These are phyloP conservation scores for Kondoa malvinella DNA, from an alignment of 768 basidiomycete species.

Conservation along the genomic window DNA sequence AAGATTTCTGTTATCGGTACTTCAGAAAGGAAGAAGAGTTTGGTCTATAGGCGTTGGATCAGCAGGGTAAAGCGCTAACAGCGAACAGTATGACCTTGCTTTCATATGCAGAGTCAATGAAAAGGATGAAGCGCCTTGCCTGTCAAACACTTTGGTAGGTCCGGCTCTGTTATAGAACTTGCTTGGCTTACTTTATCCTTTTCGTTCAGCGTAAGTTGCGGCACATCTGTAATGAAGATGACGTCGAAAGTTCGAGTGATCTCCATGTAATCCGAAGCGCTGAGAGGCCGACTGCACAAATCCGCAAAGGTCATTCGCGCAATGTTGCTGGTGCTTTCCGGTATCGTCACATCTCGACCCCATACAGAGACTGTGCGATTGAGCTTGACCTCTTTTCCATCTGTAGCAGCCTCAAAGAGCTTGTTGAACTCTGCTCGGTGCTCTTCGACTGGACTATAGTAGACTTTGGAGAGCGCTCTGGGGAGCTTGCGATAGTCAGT, in stretches of 20 bases:
- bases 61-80: background rate
- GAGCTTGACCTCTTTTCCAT: constrained; percentile 41
- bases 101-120: constrained; percentile 53
- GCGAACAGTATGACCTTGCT: background rate
- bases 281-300: constrained; percentile 71
- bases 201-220: constrained; percentile 65
- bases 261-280: constrained; percentile 90
- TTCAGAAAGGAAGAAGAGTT: constrained; percentile 78
- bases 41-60: too few species aligned
- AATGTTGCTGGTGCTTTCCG: constrained; percentile 55
- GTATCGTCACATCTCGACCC: constrained; percentile 58
- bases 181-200: constrained; percentile 55
- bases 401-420: constrained; percentile 47
- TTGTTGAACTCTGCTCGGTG: constrained; percentile 58
- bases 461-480: constrained; percentile 79
- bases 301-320: constrained; percentile 75
- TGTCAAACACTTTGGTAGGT: constrained; percentile 27
- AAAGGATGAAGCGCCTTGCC: constrained; percentile 92
- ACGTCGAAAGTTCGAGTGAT: constrained; percentile 74
- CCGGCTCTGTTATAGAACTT: background rate
- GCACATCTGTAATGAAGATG: constrained; percentile 70
- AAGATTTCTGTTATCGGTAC: constrained; percentile 82
- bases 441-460: constrained; percentile 63
- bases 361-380: constrained; percentile 63
- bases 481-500: constrained; percentile 89